phyloP scores from a whole-genome alignment of 129 eudicot genomes.

The Pulicaria dysenterica region DNA sequence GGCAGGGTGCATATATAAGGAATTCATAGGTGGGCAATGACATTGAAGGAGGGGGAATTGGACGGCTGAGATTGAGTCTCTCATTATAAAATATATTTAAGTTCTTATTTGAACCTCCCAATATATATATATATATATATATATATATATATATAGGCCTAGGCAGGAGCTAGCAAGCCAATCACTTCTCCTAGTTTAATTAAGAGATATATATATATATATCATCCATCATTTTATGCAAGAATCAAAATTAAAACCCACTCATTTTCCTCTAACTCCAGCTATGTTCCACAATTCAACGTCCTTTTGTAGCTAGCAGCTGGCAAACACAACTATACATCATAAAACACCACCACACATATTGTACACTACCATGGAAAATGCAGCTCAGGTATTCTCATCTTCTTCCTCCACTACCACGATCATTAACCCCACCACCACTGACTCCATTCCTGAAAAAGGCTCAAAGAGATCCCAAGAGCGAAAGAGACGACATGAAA shows the following conservation, averaged over 20 bases:
- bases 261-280: conserved; percentile 30
- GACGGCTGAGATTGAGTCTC: too few relatives aligned
- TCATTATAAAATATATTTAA: too few relatives aligned
- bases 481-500: conserved; percentile 17
- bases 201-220: too few relatives aligned
- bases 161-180: too few relatives aligned
- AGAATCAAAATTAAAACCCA: conserved; percentile 45
- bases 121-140: too few relatives aligned
- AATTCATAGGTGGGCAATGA: too few relatives aligned
- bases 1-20: too few relatives aligned
- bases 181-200: conserved; percentile 33
- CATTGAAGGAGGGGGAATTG: too few relatives aligned
- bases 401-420: conserved; percentile 24
- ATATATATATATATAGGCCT: too few relatives aligned
- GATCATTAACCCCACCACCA: conserved; percentile 12
- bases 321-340: not conserved
- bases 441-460: not conserved
- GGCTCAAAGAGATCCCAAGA: conserved; percentile 34
- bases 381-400: conserved; percentile 23
- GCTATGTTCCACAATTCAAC: not conserved
- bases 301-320: conserved; percentile 38
- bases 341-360: conserved; percentile 26
- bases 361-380: conserved; percentile 37
- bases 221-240: conserved; percentile 27
- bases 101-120: too few relatives aligned